Evolutionary conservation across 306 rosid species (phyloP), one percentile per base, ranked within the genome.

Genomic region (Geum urbanum): DNA sequence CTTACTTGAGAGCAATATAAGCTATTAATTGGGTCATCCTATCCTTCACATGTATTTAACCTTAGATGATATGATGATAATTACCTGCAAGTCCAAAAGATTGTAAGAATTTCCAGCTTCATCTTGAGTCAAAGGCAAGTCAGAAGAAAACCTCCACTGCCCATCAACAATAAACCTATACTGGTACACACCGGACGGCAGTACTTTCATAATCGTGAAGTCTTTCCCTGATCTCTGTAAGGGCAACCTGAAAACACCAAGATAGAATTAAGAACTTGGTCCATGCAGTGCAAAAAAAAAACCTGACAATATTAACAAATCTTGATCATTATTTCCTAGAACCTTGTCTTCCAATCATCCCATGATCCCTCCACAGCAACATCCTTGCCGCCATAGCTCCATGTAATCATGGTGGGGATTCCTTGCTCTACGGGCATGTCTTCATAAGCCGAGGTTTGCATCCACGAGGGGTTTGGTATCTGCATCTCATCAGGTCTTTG

Each of bases 181-280:
- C 81, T 91, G 99, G 83, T 91, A 94, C 72, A 94, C 95, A 83
- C 97, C 99, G 45, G 99, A 91, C n/a, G 99, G 91, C 72, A 94
- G 84, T 62, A 94, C 99, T 77, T 91, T 91, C 96, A 94, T 84
- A 49, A 91, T 84, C 6, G 96, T 83, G 77, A 91, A 94, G 92
- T 94, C 97, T 83, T 91, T 91, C 73, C 99, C 99, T 1, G 97
- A 91, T 83, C 87, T 84, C 91, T 94, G 99, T 77, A 94, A 80
- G 45, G 83, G 73, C 75, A 78, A 66, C 79, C 99, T 94, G 95
- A 78, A 70, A 59, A 79, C 32, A 27, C 73, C 70, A 75, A 78
- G 70, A 71, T 67, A 59, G 32, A 55, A 76, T 54, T 6, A 54
- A 67, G 67, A 69, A 58, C 52, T 71, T 51, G 55, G 57, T 72